Conservation (phyloP, 2,329 filamentous ascomycete genomes). For the Pestalotiopsis sp. region DNA sequence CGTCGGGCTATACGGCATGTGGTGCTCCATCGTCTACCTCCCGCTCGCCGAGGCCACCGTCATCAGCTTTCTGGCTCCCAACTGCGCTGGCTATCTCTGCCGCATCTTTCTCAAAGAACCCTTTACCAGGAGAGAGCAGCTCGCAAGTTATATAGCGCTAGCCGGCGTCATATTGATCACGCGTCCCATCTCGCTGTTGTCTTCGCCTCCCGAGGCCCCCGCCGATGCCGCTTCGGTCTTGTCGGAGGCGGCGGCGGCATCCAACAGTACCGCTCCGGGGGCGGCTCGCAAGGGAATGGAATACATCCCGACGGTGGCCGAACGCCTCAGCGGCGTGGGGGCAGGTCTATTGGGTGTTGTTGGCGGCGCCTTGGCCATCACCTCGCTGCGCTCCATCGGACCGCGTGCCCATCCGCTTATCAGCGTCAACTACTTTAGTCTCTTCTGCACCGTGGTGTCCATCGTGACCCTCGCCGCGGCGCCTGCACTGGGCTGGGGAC, state of each 20-base stretch:
- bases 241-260: slow-evolving; percentile 20
- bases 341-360: slow-evolving; percentile 76
- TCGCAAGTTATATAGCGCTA: slow-evolving; percentile 74
- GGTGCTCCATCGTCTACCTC: slow-evolving; percentile 67
- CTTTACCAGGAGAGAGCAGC: slow-evolving; percentile 74
- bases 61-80: slow-evolving; percentile 82
- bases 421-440: slow-evolving; percentile 80
- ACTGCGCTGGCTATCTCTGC: slow-evolving; percentile 77
- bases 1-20: slow-evolving; percentile 80
- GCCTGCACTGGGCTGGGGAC: slow-evolving; percentile 42
- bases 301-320: slow-evolving; percentile 52
- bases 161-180: slow-evolving; percentile 83
- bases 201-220: slow-evolving; percentile 20
- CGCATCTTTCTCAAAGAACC: slow-evolving; percentile 73
- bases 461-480: slow-evolving; percentile 56
- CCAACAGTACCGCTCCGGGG: slow-evolving; percentile 12
- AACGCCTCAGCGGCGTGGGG: slow-evolving; percentile 69
- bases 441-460: slow-evolving; percentile 69
- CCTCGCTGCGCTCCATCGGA: slow-evolving; percentile 77
- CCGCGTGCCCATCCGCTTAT: slow-evolving; percentile 79
- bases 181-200: slow-evolving; percentile 53
- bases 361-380: slow-evolving; percentile 73
- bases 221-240: not conserved
- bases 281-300: slow-evolving; percentile 30
- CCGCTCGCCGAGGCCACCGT: slow-evolving; percentile 86